Evolutionary conservation across 2,329 filamentous ascomycete genomes (phyloP).

Genomic region (Claviceps lovelessii): DNA sequence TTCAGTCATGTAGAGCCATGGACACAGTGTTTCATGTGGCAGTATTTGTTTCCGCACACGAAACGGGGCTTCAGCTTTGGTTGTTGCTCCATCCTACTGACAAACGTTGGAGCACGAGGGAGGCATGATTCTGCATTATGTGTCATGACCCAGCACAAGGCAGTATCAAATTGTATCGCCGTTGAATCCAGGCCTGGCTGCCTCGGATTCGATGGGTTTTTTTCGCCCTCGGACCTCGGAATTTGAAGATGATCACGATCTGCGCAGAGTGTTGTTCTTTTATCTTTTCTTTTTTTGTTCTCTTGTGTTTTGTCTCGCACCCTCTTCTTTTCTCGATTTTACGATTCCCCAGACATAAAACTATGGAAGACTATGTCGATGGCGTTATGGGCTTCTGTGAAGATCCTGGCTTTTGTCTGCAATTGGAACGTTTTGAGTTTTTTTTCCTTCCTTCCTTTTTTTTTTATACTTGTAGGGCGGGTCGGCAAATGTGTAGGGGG

Average conservation of each 20-base stretch:
- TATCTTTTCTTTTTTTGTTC: background rate
- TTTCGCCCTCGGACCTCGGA: background rate
- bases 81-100: background rate
- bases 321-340: background rate
- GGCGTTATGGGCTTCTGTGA: slow-evolving; percentile 3
- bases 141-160: background rate
- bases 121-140: background rate
- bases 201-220: background rate
- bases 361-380: background rate
- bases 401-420: background rate
- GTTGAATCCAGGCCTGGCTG: background rate
- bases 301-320: background rate
- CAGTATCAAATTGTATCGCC: background rate
- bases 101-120: background rate
- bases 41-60: background rate
- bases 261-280: background rate
- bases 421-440: background rate
- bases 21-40: slow-evolving; percentile 1
- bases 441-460: background rate
- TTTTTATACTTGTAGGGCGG: background rate
- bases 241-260: background rate
- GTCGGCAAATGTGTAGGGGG: background rate
- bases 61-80: too few relatives aligned
- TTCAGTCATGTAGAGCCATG: slow-evolving; percentile 25
- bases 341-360: background rate